phyloP scores from a whole-genome alignment of 345 rosid species.

The Syzygium jambos region DNA sequence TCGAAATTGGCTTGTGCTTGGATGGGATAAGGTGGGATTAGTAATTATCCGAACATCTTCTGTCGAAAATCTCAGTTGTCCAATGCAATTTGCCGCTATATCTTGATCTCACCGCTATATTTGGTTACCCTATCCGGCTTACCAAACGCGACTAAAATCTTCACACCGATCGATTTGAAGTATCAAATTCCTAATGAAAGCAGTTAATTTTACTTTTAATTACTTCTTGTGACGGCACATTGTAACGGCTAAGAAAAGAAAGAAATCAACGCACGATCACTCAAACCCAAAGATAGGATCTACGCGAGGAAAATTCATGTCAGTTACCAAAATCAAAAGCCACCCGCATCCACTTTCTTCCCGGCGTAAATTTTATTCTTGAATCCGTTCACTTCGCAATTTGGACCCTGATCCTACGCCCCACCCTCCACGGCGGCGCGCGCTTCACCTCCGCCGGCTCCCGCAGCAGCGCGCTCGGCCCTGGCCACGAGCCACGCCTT shows the following conservation, averaged over 20 bases:
- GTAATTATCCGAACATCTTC: too few relatives aligned
- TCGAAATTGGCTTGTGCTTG: too few relatives aligned
- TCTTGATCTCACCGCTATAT: too few relatives aligned
- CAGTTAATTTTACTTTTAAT: background rate
- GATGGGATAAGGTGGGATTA: too few relatives aligned
- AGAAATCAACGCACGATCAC: background rate
- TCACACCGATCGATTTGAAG: background rate
- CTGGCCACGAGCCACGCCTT: constrained; percentile 60
- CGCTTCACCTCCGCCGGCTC: background rate
- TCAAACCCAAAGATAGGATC: background rate
- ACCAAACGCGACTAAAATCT: background rate
- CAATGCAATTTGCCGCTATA: too few relatives aligned
- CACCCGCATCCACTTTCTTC: background rate
- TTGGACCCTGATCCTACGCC: background rate
- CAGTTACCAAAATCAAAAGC: background rate
- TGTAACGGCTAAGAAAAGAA: background rate
- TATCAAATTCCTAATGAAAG: background rate
- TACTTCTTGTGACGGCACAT: background rate
- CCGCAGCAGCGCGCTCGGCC: constrained; percentile 7
- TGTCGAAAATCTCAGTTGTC: too few relatives aligned
- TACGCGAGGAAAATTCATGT: background rate
- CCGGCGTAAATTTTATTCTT: background rate
- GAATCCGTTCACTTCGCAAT: background rate
- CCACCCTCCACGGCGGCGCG: background rate
- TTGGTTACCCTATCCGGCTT: too few relatives aligned